These are phyloP conservation scores for Graphilbum fragrans DNA, from an alignment of 2,329 filamentous ascomycete genomes.

Conservation along the genomic window DNA sequence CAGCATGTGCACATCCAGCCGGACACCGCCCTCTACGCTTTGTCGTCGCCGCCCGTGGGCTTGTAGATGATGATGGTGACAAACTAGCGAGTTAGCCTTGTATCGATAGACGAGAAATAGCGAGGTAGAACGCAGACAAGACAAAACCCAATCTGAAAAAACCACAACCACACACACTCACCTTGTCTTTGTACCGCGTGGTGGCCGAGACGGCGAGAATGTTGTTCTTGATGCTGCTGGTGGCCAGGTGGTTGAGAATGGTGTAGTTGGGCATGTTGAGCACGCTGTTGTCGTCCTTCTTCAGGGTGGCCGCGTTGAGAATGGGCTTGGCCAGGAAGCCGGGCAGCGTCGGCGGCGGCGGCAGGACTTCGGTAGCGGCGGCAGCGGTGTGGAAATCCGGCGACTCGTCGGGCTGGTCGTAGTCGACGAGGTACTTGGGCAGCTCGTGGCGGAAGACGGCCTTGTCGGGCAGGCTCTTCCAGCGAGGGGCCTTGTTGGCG, in stretches of 20 bases:
- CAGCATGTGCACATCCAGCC: too few relatives aligned
- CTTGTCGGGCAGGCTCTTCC: constrained; percentile 41
- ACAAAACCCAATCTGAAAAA: constrained; percentile 21
- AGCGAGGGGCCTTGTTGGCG: constrained; percentile 27
- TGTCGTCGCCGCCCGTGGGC: constrained; percentile 53
- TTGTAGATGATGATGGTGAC: constrained; percentile 98
- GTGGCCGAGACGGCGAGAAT: constrained; percentile 92
- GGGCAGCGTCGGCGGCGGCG: constrained; percentile 73
- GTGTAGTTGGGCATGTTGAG: constrained; percentile 96
- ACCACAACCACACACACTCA: constrained; percentile 21
- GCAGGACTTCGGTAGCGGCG: constrained; percentile 64
- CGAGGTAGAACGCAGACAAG: neutral
- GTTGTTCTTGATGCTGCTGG: constrained; percentile 95
- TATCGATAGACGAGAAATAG: neutral
- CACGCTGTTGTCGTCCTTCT: constrained; percentile 97
- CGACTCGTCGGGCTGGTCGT: constrained; percentile 74
- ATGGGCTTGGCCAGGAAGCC: constrained; percentile 92
- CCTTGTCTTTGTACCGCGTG: constrained; percentile 95
- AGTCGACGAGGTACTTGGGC: constrained; percentile 74
- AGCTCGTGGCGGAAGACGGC: constrained; percentile 60
- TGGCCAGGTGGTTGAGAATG: constrained; percentile 89
- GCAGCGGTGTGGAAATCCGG: constrained; percentile 62
- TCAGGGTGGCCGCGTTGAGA: constrained; percentile 76
- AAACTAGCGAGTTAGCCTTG: constrained; percentile 49
- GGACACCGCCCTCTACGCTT: too few relatives aligned